phyloP scores from a whole-genome alignment of 2,329 filamentous ascomycete species.

The Xylariales sp. region DNA sequence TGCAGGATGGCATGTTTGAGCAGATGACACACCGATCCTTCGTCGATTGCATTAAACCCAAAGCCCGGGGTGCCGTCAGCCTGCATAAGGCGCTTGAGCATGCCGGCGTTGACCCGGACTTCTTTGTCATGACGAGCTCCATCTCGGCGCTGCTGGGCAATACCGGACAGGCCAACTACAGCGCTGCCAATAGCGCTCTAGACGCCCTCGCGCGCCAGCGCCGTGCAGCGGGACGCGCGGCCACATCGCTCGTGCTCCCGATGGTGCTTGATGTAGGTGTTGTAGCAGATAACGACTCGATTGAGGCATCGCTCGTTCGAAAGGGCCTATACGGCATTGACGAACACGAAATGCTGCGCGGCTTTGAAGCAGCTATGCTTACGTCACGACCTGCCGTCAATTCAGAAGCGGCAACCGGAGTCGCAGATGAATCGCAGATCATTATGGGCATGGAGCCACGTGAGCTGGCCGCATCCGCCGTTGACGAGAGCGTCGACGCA shows the following conservation, averaged over 20 bases:
- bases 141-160: conserved; percentile 40
- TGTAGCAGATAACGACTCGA: conserved; percentile 38
- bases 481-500: conserved; percentile 32
- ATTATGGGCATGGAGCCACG: conserved; percentile 42
- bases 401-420: neutral
- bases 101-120: conserved; percentile 34
- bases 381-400: conserved; percentile 4
- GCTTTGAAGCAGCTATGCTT: conserved; percentile 47
- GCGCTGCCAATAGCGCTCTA: conserved; percentile 42
- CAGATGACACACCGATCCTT: conserved; percentile 30
- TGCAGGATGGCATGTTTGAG: conserved; percentile 40
- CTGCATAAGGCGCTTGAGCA: conserved; percentile 33
- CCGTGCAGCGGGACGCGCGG: conserved; percentile 23
- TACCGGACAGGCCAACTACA: conserved; percentile 42
- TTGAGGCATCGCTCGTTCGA: conserved; percentile 43
- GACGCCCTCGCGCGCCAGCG: conserved; percentile 40
- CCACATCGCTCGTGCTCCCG: conserved; percentile 40
- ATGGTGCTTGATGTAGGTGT: conserved; percentile 44
- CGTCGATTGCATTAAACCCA: conserved; percentile 33
- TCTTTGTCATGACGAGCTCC: conserved; percentile 46
- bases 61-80: conserved; percentile 33
- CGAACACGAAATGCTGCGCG: conserved; percentile 45
- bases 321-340: conserved; percentile 50
- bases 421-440: conserved; percentile 28
- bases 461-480: conserved; percentile 36